These are phyloP conservation scores for Cucurbitaria berberidis DNA, from an alignment of 2,329 filamentous ascomycete species.

Conservation along the genomic window DNA sequence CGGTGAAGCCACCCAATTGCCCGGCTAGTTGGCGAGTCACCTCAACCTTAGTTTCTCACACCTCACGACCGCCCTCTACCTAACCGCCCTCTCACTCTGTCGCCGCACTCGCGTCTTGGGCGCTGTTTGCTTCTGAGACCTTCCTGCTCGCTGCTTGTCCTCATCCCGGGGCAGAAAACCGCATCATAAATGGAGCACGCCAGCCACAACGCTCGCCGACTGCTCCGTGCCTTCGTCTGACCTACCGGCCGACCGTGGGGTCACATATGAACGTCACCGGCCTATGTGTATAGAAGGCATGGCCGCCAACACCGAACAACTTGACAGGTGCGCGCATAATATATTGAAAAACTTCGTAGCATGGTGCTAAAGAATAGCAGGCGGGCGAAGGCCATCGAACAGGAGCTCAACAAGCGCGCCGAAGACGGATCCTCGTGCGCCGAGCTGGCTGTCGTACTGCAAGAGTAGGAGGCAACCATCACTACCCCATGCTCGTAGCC, in stretches of 20 bases:
- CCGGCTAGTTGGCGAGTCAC: constrained; percentile 14
- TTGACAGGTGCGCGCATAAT: constrained; percentile 56
- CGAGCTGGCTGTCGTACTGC: constrained; percentile 55
- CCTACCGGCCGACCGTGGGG: constrained; percentile 61
- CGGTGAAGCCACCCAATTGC: constrained; percentile 8
- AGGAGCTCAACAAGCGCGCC: constrained; percentile 57
- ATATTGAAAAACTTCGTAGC: neutral
- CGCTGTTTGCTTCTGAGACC: constrained; percentile 31
- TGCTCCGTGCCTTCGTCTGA: constrained; percentile 64
- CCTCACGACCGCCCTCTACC: constrained; percentile 15
- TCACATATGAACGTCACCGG: constrained; percentile 47
- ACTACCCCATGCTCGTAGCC: constrained; percentile 4
- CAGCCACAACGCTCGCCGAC: constrained; percentile 54
- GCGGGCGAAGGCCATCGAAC: constrained; percentile 56
- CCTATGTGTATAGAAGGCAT: constrained; percentile 41
- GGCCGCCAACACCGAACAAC: constrained; percentile 57
- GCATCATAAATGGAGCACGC: constrained; percentile 65
- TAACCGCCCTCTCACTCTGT: constrained; percentile 16
- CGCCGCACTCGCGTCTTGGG: constrained; percentile 31
- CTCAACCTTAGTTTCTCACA: constrained; percentile 20
- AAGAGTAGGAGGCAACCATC: constrained; percentile 36
- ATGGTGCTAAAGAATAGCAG: constrained; percentile 37
- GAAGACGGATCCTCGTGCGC: constrained; percentile 58
- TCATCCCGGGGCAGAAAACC: constrained; percentile 34
- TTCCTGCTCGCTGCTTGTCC: constrained; percentile 41